Evolutionary conservation across 768 basidiomycete species (phyloP).

Genomic region (Postia placenta): DNA sequence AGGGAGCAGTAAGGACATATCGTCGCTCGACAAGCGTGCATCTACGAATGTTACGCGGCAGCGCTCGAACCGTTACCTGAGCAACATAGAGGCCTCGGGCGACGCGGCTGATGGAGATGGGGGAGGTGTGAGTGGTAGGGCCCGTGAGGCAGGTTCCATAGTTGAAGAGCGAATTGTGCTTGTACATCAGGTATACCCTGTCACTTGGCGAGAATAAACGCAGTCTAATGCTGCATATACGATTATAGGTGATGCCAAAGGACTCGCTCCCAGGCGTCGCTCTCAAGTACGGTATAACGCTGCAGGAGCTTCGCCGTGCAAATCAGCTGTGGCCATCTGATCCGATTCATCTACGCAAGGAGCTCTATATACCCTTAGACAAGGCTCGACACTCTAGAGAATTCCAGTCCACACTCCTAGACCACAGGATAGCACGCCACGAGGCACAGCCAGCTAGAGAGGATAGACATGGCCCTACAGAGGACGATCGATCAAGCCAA

Average conservation of each 20-base stretch:
- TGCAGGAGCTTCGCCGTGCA: conserved; percentile 75
- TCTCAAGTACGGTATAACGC: conserved; percentile 80
- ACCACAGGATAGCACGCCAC: too few relatives aligned
- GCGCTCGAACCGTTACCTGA: conserved; percentile 18
- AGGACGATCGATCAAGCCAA: neutral
- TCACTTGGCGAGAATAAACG: neutral
- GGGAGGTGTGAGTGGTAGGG: neutral
- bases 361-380: conserved; percentile 75
- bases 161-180: conserved; percentile 52
- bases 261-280: conserved; percentile 88
- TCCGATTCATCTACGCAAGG: conserved; percentile 79
- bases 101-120: neutral
- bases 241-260: conserved; percentile 52
- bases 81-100: conserved; percentile 2
- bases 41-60: conserved; percentile 17
- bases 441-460: neutral
- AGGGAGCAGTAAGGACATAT: neutral
- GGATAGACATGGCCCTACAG: neutral
- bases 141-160: neutral
- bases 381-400: conserved; percentile 43
- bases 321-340: conserved; percentile 96
- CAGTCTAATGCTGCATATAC: neutral
- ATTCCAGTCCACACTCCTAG: conserved; percentile 16
- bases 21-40: neutral
- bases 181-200: conserved; percentile 44